phyloP scores from a whole-genome alignment of 2,329 filamentous ascomycete genomes.

The Domatiomyces globalis region DNA sequence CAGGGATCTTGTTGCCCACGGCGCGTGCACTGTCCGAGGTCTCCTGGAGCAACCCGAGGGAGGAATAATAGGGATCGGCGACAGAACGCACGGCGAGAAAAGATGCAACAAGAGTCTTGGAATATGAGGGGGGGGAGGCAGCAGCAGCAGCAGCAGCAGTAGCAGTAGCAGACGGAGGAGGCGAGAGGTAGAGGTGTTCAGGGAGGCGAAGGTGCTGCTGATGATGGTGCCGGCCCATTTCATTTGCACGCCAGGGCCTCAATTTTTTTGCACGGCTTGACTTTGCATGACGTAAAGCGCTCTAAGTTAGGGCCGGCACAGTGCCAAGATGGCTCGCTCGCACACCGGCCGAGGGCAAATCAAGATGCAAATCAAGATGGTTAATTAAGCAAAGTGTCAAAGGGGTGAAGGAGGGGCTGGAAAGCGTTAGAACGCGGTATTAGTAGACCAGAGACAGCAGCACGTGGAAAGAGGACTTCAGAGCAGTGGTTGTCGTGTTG shows the following conservation, averaged over 20 bases:
- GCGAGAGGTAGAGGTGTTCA: constrained; percentile 17
- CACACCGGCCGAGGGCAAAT: too few relatives aligned
- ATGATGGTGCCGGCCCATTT: constrained; percentile 17
- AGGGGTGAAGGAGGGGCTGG: neutral
- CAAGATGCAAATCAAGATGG: too few relatives aligned
- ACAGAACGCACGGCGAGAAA: constrained; percentile 11
- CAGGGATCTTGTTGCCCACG: constrained; percentile 22
- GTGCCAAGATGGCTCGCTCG: neutral
- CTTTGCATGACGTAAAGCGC: neutral
- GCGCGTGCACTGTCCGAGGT: constrained; percentile 14
- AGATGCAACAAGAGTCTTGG: constrained; percentile 5
- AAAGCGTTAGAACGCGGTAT: neutral
- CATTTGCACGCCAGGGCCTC: neutral
- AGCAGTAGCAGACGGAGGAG: constrained; percentile 6
- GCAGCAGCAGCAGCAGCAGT: constrained; percentile 1
- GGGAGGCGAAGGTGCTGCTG: constrained; percentile 9
- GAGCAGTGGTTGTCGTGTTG: neutral
- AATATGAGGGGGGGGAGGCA: constrained; percentile 4
- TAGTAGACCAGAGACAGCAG: neutral
- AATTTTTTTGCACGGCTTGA: neutral
- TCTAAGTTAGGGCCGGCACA: neutral
- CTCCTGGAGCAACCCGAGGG: constrained; percentile 9
- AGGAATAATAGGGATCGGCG: constrained; percentile 6
- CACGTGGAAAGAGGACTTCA: neutral
- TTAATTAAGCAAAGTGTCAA: too few relatives aligned